Base-by-base conservation (phyloP, 2,329 filamentous ascomycete species). In the Daldinia eschscholtzii region DNA sequence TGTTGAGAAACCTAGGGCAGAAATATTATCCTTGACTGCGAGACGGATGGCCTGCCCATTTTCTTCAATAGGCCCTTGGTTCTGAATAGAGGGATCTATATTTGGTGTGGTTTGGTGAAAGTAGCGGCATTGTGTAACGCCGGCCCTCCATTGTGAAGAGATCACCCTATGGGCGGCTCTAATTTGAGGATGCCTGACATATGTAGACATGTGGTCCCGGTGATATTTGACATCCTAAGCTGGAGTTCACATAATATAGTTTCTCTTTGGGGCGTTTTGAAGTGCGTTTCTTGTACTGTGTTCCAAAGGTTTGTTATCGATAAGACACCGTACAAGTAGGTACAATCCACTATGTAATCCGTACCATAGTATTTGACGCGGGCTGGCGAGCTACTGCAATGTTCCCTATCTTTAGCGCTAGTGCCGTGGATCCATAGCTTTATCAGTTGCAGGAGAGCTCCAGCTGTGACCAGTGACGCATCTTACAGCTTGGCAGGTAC, bases 21-120 rank as follows among this genome's bases (percentile, higher is more conserved):
- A 87, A 71, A 94, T 93, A 77, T 94, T 94, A 81, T 94, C 92
- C 77, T 94, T 94, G 60, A 94, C 83, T 4, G 90, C 89, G 58
- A 92, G 81, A 35, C 78, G 73, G 28, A 42, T 26, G 46, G 55
- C 12, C 52, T 57, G 37, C 18, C 18, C 44, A 42, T 61, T 60
- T 53, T 41, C 44, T 33, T 65, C 60, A 18, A 52, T 41, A 23
- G 30, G 44, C 28, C 18, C 23, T 23, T 56, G 23, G 33, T 48
- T 23, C 13, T 23, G 33, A 46, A 44, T 35, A 9, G 57, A 28
- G 4, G 46, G 26, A n/a, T 56, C 41, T 12, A 57, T 46, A 6
- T 50, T 33, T 55, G 20, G 18, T 20, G 41, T 18, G 10, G 35
- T 50, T 37, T 52, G 67, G 12, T 57, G 67, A 50, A 72, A 59